phyloP scores from a whole-genome alignment of 768 basidiomycete species.

The Termitomyces sp. region DNA sequence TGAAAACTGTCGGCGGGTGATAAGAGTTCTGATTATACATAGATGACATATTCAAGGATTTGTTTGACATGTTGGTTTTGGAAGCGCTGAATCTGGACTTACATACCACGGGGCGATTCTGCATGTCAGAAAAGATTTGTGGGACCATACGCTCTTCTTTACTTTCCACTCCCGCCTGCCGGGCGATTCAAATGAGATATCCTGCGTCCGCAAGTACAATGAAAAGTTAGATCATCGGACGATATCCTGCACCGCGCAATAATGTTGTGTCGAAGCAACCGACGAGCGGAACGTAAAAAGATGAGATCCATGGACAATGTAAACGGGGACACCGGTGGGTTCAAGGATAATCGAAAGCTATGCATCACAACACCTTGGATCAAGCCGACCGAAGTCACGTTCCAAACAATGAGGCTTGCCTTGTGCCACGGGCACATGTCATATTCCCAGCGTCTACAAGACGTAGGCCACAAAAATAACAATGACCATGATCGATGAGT shows the following conservation, averaged over 20 bases:
- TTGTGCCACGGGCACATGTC: slow-evolving; percentile 1
- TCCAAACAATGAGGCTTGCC: slow-evolving; percentile 8
- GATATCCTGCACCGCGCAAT: neutral
- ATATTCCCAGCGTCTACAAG: neutral
- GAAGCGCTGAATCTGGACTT: neutral
- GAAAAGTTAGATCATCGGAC: neutral
- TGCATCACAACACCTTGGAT: neutral
- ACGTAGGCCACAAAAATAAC: neutral
- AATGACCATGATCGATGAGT: neutral
- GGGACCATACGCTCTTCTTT: neutral
- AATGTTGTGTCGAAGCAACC: neutral
- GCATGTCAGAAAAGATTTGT: neutral
- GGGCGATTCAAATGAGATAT: neutral
- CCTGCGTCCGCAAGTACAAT: neutral
- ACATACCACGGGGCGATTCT: neutral
- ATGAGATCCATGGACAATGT: neutral
- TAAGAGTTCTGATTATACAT: neutral
- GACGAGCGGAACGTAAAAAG: neutral
- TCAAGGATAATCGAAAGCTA: neutral
- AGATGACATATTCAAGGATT: no score
- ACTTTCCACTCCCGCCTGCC: neutral
- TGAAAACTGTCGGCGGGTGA: neutral
- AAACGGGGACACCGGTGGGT: neutral
- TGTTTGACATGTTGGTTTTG: neutral
- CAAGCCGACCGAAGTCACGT: slow-evolving; percentile 5